phyloP scores from a whole-genome alignment of 805 yeast genomes.

The Candida corydali region DNA sequence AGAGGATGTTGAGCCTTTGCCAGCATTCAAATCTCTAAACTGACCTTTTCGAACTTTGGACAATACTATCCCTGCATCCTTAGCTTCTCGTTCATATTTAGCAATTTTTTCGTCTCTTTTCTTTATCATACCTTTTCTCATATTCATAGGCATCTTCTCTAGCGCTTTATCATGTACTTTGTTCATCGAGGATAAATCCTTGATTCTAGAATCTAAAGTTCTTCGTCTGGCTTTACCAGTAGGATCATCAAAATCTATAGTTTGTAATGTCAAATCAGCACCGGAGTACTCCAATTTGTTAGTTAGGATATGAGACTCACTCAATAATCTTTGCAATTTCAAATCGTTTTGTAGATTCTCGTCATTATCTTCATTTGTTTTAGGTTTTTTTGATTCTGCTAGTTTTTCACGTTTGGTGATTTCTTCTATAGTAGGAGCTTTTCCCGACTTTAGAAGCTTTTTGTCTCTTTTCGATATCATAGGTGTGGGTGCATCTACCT shows the following conservation, averaged over 20 bases:
- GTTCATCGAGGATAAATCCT: slow-evolving; percentile 35
- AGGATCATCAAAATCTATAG: slow-evolving; percentile 57
- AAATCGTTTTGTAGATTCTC: slow-evolving; percentile 65
- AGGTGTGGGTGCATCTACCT: slow-evolving; percentile 16
- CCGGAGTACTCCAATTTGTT: slow-evolving; percentile 49
- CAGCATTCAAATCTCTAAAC: slow-evolving; percentile 52
- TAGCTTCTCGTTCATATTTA: slow-evolving; percentile 71
- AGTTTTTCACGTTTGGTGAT: slow-evolving; percentile 22
- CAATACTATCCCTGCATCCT: slow-evolving; percentile 85
- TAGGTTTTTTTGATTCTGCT: slow-evolving; percentile 25
- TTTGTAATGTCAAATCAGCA: slow-evolving; percentile 61
- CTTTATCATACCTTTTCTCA: slow-evolving; percentile 78
- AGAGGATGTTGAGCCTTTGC: slow-evolving; percentile 48
- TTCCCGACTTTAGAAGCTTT: slow-evolving; percentile 55
- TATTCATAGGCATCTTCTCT: slow-evolving; percentile 84
- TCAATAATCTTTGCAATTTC: slow-evolving; percentile 64
- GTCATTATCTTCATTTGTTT: slow-evolving; percentile 35
- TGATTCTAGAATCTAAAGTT: slow-evolving; percentile 56
- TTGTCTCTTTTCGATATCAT: slow-evolving; percentile 42
- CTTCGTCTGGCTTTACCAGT: slow-evolving; percentile 68
- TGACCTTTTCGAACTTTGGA: slow-evolving; percentile 68
- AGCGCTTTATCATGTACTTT: slow-evolving; percentile 42
- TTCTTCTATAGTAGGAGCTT: slow-evolving; percentile 47
- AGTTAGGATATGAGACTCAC: slow-evolving; percentile 66
- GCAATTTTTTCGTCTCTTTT: slow-evolving; percentile 49